Evolutionary conservation across 2,329 filamentous ascomycete genomes (phyloP), one percentile per base, ranked within the genome.

Genomic region (Geosmithia flava): DNA sequence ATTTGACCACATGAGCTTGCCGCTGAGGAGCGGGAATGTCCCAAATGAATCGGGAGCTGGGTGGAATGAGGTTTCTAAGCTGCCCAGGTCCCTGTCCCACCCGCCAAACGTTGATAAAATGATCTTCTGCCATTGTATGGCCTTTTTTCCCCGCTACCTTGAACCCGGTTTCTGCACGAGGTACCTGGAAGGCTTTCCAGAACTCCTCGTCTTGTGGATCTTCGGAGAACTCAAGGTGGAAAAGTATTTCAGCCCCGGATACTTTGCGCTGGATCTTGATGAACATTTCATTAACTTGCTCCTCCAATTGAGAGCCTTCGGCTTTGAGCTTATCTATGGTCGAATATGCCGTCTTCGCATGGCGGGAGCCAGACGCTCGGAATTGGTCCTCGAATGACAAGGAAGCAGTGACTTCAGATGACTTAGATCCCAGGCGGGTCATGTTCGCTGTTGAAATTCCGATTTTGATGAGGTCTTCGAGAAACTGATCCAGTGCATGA

Each of bases 391-490:
- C 11, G 15, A 37, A 37, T 11, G 11, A 37, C 15, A 37, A 29
- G 16, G 20, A 7, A 27, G 42, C 20, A 4, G 42, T 27, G 6
- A 44, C 20, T n/a, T 27, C 11, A 7, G 33, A 13, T 8, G 42
- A 29, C 17, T 11, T 27, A 2, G 29, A 20, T 10, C 42, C 10
- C 11, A 44, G 42, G 19, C 20, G 20, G 7, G 19, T 44, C 51
- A 4, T 85, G 60, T 0, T 85, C 55, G 30, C 75, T 65, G 2
- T 75, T 30, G 29, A 11, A 37, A 75, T 58, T 0, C 65, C 67
- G 2, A 63, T 66, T 7, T 75, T 64, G 0, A 79, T 48, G 0
- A 85, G 58, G 50, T 83, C 73, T 52, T 83, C 75, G 0, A 86
- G 65, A 1, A 85, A 68, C 53, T 77, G 73, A 50, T 77, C 74